A percentile compares a stretch with the other conserved stretches of the same genome.
These are phyloP conservation scores for Taiwanofungus camphoratus DNA, from an alignment of 1,284 basidiomycete genomes.

Conservation along the genomic window DNA sequence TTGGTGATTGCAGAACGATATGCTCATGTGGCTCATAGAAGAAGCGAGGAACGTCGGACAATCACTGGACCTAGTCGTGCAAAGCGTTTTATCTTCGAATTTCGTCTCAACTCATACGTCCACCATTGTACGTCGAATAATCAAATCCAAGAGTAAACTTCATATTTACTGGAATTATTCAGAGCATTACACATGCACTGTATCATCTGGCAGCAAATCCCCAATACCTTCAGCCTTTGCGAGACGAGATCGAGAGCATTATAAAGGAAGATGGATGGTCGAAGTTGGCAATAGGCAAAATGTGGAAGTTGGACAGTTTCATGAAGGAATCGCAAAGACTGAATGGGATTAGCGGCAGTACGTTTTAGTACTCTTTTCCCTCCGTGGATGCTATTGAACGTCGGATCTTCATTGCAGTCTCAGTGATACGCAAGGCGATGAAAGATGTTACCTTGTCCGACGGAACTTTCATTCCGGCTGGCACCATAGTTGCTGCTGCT, in stretches of 20 bases:
- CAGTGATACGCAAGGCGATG: conserved; percentile 20
- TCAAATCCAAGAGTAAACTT: no score
- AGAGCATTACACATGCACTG: conserved; percentile 35
- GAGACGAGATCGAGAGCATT: conserved; percentile 37
- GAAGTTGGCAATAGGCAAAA: conserved; percentile 35
- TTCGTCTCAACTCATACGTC: conserved; percentile 29
- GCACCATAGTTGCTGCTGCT: conserved; percentile 35
- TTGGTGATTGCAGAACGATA: conserved; percentile 7
- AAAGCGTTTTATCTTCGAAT: conserved; percentile 21
- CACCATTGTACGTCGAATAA: conserved; percentile 21
- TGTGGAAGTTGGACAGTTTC: conserved; percentile 49
- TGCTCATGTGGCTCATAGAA: conserved; percentile 18
- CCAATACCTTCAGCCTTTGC: conserved; percentile 33
- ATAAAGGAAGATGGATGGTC: conserved; percentile 38
- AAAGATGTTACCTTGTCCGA: conserved; percentile 35
- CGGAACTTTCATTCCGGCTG: conserved; percentile 37
- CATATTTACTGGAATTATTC: not conserved
- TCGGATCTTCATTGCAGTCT: conserved; percentile 1
- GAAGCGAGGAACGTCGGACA: conserved; percentile 6
- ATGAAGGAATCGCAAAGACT: conserved; percentile 40
- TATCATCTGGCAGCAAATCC: conserved; percentile 36
- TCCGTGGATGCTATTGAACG: not conserved
- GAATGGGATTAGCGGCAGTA: conserved; percentile 24
- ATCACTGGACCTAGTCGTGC: conserved; percentile 10
- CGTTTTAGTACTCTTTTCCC: conserved; percentile 2